A percentile compares a stretch with the other conserved stretches of the same genome.
phyloP scores from a whole-genome alignment of 306 rosid species.

The Psophocarpus tetragonolobus region DNA sequence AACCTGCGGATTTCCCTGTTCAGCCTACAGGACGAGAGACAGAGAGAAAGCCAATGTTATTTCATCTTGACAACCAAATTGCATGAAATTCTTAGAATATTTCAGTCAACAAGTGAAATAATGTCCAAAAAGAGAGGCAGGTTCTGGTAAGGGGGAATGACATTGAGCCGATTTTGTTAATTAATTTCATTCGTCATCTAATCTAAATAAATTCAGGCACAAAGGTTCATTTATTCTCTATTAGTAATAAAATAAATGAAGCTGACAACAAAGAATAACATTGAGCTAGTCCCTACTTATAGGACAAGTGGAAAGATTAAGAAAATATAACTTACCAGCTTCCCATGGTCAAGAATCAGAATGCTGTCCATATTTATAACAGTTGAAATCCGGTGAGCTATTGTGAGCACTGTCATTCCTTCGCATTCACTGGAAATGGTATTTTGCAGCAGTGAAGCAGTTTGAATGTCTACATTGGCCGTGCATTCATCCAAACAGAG shows the following conservation, averaged over 20 bases:
- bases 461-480: conserved; percentile 81
- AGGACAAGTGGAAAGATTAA: background rate
- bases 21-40: conserved; percentile 47
- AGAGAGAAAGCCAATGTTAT: conserved; percentile 2
- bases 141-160: background rate
- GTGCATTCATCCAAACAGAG: conserved; percentile 98
- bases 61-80: conserved; percentile 16
- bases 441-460: conserved; percentile 78
- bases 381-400: conserved; percentile 95
- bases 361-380: conserved; percentile 76
- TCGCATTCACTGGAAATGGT: conserved; percentile 74
- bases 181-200: background rate
- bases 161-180: background rate
- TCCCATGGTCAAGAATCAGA: conserved; percentile 80
- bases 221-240: background rate
- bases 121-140: background rate
- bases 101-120: background rate
- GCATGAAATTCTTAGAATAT: background rate
- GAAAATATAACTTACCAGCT: conserved; percentile 60
- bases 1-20: conserved; percentile 79
- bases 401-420: conserved; percentile 83
- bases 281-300: background rate
- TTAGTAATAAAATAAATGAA: background rate
- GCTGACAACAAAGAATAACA: background rate
- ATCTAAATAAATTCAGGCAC: background rate